phyloP scores from a whole-genome alignment of 2,329 filamentous ascomycete genomes.

The Paecilomyces dactylethromorphus region DNA sequence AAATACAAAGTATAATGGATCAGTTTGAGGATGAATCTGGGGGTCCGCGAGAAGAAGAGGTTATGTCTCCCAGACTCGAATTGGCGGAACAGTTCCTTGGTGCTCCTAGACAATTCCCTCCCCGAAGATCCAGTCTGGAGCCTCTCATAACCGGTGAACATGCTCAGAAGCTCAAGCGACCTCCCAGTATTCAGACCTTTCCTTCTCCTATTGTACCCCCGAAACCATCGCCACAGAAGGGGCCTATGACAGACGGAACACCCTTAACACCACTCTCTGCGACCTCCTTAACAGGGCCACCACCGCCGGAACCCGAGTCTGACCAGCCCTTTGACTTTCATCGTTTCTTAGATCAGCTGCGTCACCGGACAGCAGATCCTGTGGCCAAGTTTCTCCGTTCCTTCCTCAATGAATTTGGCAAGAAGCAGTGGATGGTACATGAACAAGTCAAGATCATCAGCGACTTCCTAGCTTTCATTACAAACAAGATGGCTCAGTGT shows the following conservation, averaged over 20 bases:
- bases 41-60: conserved; percentile 68
- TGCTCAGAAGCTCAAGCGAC: conserved; percentile 17
- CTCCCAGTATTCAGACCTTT: conserved; percentile 8
- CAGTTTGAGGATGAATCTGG: conserved; percentile 76
- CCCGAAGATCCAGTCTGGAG: conserved; percentile 80
- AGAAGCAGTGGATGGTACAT: conserved; percentile 99
- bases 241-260: conserved; percentile 11
- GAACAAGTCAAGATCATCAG: conserved; percentile 98
- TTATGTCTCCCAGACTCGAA: conserved; percentile 86
- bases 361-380: conserved; percentile 95
- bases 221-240: conserved; percentile 18
- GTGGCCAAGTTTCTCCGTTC: conserved; percentile 94
- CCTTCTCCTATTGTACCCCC: conserved; percentile 16
- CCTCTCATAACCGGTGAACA: conserved; percentile 47
- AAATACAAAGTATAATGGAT: conserved; percentile 97
- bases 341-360: conserved; percentile 88
- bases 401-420: conserved; percentile 88
- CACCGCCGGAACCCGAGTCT: conserved; percentile 73
- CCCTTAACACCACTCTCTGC: conserved; percentile 25
- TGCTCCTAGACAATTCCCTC: conserved; percentile 64
- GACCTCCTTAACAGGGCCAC: conserved; percentile 41
- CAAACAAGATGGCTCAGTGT: conserved; percentile 95
- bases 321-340: conserved; percentile 94
- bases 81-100: conserved; percentile 71
- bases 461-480: conserved; percentile 93